These are phyloP conservation scores for Marasmius tenuissimus DNA, from an alignment of 1,284 basidiomycete species.

Conservation along the genomic window DNA sequence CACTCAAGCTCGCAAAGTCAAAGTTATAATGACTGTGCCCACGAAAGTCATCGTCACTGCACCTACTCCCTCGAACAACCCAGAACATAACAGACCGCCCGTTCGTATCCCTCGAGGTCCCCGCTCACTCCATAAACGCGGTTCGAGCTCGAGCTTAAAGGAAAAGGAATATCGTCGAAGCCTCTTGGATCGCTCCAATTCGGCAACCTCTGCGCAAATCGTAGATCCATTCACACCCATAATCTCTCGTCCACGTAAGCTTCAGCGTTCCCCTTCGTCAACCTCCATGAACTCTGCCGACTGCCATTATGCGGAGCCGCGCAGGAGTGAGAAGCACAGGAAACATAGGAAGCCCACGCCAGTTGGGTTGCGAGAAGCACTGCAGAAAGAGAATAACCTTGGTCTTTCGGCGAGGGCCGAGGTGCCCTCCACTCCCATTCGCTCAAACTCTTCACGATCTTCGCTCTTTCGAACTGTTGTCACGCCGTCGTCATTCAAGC, in stretches of 20 bases:
- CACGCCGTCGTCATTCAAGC: constrained; percentile 33
- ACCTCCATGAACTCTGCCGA: constrained; percentile 13
- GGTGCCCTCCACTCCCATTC: constrained; percentile 28
- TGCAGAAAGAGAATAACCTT: constrained; percentile 25
- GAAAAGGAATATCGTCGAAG: constrained; percentile 27
- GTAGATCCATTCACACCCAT: constrained; percentile 26
- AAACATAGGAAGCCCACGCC: constrained; percentile 24
- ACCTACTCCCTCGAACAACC: constrained; percentile 40
- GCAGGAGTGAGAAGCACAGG: constrained; percentile 33
- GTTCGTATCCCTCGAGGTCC: constrained; percentile 41
- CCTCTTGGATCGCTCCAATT: constrained; percentile 30
- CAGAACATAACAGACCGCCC: constrained; percentile 16
- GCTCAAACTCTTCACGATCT: constrained; percentile 28
- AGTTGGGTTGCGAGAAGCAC: constrained; percentile 10
- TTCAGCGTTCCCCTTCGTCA: constrained; percentile 24
- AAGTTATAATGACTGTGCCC: constrained; percentile 42
- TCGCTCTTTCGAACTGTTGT: constrained; percentile 35
- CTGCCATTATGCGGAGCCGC: constrained; percentile 5
- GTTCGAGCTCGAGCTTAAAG: constrained; percentile 18
- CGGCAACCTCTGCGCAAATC: constrained; percentile 11
- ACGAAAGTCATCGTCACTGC: constrained; percentile 51
- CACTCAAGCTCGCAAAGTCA: constrained; percentile 24
- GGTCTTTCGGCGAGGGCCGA: constrained; percentile 18
- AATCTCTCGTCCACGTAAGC: constrained; percentile 22
- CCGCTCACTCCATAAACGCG: constrained; percentile 29